Conservation (phyloP, 1,284 basidiomycete species). For the Lignosus rhinocerotis region DNA sequence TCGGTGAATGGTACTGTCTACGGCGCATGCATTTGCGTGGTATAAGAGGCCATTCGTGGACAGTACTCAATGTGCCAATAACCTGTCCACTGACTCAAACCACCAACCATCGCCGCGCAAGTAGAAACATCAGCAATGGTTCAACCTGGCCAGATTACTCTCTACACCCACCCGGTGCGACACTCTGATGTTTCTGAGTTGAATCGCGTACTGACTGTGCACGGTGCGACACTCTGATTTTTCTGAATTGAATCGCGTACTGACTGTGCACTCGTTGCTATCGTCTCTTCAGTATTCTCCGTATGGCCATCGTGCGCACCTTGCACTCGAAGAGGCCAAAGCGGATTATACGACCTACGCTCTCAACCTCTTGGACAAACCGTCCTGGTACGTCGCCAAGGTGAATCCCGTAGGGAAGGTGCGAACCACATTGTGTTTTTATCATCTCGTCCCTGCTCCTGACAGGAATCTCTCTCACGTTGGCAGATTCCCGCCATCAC, state of each 20-base stretch:
- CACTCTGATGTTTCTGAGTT: neutral
- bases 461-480: neutral
- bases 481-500: slow-evolving; percentile 49
- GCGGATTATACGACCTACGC: slow-evolving; percentile 49
- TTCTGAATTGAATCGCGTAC: neutral
- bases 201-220: neutral
- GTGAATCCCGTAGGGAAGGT: slow-evolving; percentile 69
- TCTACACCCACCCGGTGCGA: neutral
- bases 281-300: neutral
- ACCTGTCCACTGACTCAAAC: too few relatives aligned
- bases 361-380: slow-evolving; percentile 63
- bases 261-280: neutral
- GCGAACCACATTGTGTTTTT: neutral
- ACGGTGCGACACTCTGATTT: too few relatives aligned
- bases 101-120: too few relatives aligned
- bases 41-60: neutral
- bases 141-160: neutral
- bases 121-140: neutral
- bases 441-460: neutral
- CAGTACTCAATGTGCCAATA: too few relatives aligned
- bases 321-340: slow-evolving; percentile 59
- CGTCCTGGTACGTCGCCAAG: slow-evolving; percentile 60
- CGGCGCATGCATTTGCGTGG: neutral
- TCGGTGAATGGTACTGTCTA: neutral
- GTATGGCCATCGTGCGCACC: slow-evolving; percentile 2